Conservation (phyloP, 352 stramenopile genomes). For the Aphanomyces euteiches region DNA sequence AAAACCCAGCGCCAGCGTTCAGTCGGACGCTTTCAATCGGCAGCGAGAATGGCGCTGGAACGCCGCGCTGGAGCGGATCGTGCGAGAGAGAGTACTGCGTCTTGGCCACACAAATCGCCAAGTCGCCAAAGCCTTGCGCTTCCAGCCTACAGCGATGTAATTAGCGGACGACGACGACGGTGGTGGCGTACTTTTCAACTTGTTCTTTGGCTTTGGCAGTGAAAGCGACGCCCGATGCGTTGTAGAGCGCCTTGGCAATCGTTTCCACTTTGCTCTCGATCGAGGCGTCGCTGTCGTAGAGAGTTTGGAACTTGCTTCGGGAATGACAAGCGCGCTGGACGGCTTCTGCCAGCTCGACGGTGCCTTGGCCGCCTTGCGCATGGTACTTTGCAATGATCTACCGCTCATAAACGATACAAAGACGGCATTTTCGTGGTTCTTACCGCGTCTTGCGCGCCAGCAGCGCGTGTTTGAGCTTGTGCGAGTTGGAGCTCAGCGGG, state of each 20-base stretch:
- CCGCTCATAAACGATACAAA: background rate
- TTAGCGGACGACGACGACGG: background rate
- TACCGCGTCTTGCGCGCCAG: conserved; percentile 94
- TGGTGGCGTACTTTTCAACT: conserved; percentile 56
- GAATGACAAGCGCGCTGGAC: conserved; percentile 87
- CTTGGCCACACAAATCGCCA: conserved; percentile 98
- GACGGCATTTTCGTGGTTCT: conserved; percentile 16
- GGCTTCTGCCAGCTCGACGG: conserved; percentile 88
- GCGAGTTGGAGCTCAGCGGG: conserved; percentile 91
- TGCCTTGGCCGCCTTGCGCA: conserved; percentile 92
- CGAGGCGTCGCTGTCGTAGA: conserved; percentile 91
- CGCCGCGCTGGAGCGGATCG: conserved; percentile 90
- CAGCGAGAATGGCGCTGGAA: conserved; percentile 92
- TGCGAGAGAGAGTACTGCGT: conserved; percentile 98
- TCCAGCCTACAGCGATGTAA: conserved; percentile 6
- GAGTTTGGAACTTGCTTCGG: conserved; percentile 88
- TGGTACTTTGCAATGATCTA: conserved; percentile 46
- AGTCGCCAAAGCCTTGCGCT: conserved; percentile 45
- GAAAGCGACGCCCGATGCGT: conserved; percentile 69
- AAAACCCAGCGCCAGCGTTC: conserved; percentile 91
- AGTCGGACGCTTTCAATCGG: conserved; percentile 93
- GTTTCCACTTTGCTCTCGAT: conserved; percentile 96
- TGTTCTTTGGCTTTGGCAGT: conserved; percentile 54
- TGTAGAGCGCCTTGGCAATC: conserved; percentile 93
- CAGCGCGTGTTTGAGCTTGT: conserved; percentile 84